Conservation (phyloP, 2,329 filamentous ascomycete genomes). For the Sarocladiaceae sp. region DNA sequence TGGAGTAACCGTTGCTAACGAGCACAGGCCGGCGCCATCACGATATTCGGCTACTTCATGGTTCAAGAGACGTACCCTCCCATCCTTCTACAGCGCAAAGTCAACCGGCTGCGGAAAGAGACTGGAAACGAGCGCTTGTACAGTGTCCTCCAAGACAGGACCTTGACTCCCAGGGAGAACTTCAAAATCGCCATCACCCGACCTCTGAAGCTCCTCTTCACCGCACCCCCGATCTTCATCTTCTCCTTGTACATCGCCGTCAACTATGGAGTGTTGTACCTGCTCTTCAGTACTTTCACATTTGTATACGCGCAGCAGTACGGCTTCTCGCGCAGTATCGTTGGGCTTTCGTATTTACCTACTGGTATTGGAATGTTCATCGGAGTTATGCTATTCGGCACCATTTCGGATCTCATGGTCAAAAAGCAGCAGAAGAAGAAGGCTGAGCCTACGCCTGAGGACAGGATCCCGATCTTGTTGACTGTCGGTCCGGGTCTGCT, state of each 20-base stretch:
- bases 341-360: constrained; percentile 27
- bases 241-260: constrained; percentile 63
- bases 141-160: constrained; percentile 16
- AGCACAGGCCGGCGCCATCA: constrained; percentile 23
- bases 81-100: constrained; percentile 52
- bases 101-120: constrained; percentile 49
- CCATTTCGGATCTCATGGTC: constrained; percentile 21
- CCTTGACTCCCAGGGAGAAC: constrained; percentile 13
- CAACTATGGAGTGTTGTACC: constrained; percentile 58
- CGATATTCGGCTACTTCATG: constrained; percentile 27
- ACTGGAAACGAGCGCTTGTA: constrained; percentile 47
- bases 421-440: constrained; percentile 19
- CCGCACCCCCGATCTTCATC: constrained; percentile 55
- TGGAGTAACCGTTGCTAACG: not conserved
- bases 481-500: constrained; percentile 20
- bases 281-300: constrained; percentile 46
- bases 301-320: constrained; percentile 57
- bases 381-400: constrained; percentile 20
- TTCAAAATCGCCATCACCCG: constrained; percentile 55
- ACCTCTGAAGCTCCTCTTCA: constrained; percentile 56
- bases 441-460: constrained; percentile 20
- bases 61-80: constrained; percentile 62
- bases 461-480: constrained; percentile 20
- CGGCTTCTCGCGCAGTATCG: constrained; percentile 54
- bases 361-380: constrained; percentile 23